Evolutionary conservation across 805 yeast genomes (phyloP).

Genomic region (Phaffomyces opuntiae): DNA sequence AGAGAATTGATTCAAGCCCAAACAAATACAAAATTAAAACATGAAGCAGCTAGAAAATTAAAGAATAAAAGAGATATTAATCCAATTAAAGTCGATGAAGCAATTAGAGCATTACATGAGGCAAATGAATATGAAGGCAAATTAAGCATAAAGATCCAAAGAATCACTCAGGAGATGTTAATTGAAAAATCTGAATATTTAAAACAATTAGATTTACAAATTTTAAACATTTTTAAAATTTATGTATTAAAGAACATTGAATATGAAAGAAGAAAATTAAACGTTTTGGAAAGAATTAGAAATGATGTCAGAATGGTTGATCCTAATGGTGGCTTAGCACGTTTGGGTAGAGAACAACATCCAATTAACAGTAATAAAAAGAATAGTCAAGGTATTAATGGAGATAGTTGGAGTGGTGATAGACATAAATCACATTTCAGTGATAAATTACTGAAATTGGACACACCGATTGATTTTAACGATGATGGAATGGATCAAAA

Average conservation of each 20-base stretch:
- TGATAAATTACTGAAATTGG: conserved; percentile 11
- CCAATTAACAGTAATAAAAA: conserved; percentile 22
- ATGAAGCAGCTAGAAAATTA: conserved; percentile 61
- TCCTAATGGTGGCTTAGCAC: conserved; percentile 69
- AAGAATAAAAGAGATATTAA: conserved; percentile 69
- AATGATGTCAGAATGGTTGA: conserved; percentile 70
- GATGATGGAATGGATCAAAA: conserved; percentile 10
- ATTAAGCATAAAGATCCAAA: conserved; percentile 66
- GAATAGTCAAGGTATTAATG: conserved; percentile 37
- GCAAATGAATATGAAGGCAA: conserved; percentile 74
- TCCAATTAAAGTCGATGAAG: conserved; percentile 87
- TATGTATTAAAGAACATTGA: conserved; percentile 70
- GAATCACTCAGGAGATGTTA: conserved; percentile 82
- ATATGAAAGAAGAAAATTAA: conserved; percentile 74
- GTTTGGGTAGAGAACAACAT: conserved; percentile 69
- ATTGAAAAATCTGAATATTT: conserved; percentile 61
- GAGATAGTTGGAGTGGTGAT: conserved; percentile 59
- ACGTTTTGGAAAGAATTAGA: conserved; percentile 64
- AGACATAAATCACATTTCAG: conserved; percentile 31
- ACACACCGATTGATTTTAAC: conserved; percentile 9
- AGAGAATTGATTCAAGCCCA: conserved; percentile 81
- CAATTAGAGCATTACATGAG: conserved; percentile 68
- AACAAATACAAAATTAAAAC: conserved; percentile 60
- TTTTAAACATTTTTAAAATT: conserved; percentile 47
- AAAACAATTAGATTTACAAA: conserved; percentile 46